Base-by-base conservation (phyloP, 805 yeast genomes). In the Pichia kluyveri region DNA sequence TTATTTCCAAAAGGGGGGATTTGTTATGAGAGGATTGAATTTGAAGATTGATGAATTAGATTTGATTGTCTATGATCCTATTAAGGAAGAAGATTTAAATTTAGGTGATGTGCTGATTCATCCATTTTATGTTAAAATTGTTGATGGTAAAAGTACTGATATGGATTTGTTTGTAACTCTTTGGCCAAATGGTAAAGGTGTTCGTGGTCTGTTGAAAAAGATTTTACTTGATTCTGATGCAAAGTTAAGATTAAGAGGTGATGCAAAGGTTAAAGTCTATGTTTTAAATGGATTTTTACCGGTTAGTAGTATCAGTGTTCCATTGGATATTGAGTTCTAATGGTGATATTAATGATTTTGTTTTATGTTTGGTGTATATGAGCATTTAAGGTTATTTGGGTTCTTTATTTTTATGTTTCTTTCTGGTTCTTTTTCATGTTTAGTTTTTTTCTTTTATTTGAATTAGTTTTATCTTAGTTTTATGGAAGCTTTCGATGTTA, bases 71-170 rank as follows among this genome's bases (percentile, higher is more conserved):
- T 45, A 42, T 28, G 67, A 66, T 40, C 58, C 57, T 30, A n/a
- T 32, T 5, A 55, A 48, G 38, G 51, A 51, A 11, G 61, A 60
- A 15, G 44, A 48, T 19, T 51, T 60, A 38, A 51, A 54, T 18
- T 48, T 71, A 39, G 75, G 75, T 1, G 49, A 49, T 1, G 63
- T 65, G 7, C 53, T 57, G 17, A 57, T 69, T 1, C 59, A 69
- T 2, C 65, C 67, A 15, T 67, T 71, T 46, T 44, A 50, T 14
- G 66, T 70, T 9, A 53, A 54, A 12, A 64, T 67, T n/a, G 57
- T 50, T 5, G 60, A 69, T 45, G 53, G 56, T 2, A 43, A 49
- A 5, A 43, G 44, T 3, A 63, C 68, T 2, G 52, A 51, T 0
- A 37, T 71, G 36, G 58, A 60, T 26, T 42, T 69, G 41, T 46